Evolutionary conservation across 345 rosid species (phyloP), one percentile per base, ranked within the genome.

Genomic region (Linum usitatissimum): DNA sequence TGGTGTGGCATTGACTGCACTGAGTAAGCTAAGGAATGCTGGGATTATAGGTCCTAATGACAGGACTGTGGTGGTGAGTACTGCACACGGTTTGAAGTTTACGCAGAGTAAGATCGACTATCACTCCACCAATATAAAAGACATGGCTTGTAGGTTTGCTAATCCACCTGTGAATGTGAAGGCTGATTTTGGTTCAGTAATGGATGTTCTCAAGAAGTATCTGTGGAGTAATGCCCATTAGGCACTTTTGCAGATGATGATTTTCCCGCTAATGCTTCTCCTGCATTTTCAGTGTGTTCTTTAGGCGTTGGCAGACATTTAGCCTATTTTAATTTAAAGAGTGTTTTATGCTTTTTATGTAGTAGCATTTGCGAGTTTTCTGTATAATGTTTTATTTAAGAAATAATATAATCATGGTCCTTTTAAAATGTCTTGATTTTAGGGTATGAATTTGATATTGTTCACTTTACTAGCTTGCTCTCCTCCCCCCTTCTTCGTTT

Each of bases 1-100:
- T 3, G 97, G 97, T 55, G 96, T 91, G 45, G 97, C 97, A 4
- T 66, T 91, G 53, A 80, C 94, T 0, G 97, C 97, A 3, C 56
- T 91, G 79, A 70, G 74, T 57, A 91, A 91, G 79, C 90, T 88
- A 56, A 83, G 96, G 79, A 78, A 79, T 6, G 82, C 84, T 17
- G 96, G 96, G 68, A 77, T 88, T 62, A 88, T 91, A 19, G 77
- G 73, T 18, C 72, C 88, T 0, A 80, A 74, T 9, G 97, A 88
- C 48, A 51, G 86, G 74, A 81, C 96, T 0, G 90, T 91, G 31
- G 97, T 91, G 72, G 97, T 91, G 53, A 91, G 94, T 65, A 91
- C 97, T 2, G 96, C 97, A 59, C 97, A 88, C 38, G 96, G 97
- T 65, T 79, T 91, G 84, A 91, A 91, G 74, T 86, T 91, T 61